phyloP scores from a whole-genome alignment of 2,329 filamentous ascomycete genomes.

The Dothistroma septosporum region DNA sequence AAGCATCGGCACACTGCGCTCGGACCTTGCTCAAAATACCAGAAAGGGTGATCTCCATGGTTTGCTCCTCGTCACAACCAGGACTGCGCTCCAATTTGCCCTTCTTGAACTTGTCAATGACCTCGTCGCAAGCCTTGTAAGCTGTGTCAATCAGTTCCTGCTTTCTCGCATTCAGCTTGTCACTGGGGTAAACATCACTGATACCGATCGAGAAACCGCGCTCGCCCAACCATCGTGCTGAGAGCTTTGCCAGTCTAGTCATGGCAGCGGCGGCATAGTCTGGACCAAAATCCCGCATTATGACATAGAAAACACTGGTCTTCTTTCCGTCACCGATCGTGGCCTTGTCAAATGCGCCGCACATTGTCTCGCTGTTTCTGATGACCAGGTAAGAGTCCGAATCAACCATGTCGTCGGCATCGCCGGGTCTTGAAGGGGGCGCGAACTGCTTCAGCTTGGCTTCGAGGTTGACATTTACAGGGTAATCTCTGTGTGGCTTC shows the following conservation, averaged over 20 bases:
- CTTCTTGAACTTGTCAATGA: constrained; percentile 74
- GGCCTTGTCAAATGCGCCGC: constrained; percentile 94
- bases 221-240: constrained; percentile 81
- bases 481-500: constrained; percentile 79
- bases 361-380: constrained; percentile 96
- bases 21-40: constrained; percentile 89
- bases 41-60: constrained; percentile 83
- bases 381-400: constrained; percentile 84
- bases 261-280: constrained; percentile 84
- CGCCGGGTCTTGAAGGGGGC: constrained; percentile 52
- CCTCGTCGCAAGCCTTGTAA: constrained; percentile 74
- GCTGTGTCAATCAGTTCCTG: constrained; percentile 70
- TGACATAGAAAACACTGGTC: constrained; percentile 94
- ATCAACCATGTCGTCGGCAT: constrained; percentile 71
- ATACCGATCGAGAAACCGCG: constrained; percentile 95
- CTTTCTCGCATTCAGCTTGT: constrained; percentile 67
- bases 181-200: constrained; percentile 84
- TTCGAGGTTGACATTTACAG: constrained; percentile 84
- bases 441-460: constrained; percentile 83
- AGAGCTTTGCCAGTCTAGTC: constrained; percentile 89
- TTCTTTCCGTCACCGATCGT: constrained; percentile 98
- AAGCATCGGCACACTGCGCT: constrained; percentile 83
- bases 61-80: constrained; percentile 87
- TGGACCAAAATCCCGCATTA: constrained; percentile 89
- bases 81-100: constrained; percentile 80